Percentiles rank a stretch among this genome's conserved stretches.
phyloP scores from a whole-genome alignment of 2,329 filamentous ascomycete genomes.

The Pseudomassariella vexata region DNA sequence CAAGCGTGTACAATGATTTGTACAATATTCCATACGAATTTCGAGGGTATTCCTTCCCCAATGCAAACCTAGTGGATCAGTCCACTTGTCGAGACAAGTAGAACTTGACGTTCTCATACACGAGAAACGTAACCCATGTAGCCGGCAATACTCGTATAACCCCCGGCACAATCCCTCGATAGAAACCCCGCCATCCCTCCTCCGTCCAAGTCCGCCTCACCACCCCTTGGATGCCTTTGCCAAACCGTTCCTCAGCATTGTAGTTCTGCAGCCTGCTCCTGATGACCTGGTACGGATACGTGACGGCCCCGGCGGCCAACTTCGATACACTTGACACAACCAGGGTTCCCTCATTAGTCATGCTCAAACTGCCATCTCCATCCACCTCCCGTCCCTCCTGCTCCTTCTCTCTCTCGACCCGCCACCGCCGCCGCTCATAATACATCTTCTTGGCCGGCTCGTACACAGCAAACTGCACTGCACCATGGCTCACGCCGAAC shows the following conservation, averaged over 20 bases:
- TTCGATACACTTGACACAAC: constrained; percentile 76
- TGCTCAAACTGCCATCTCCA: constrained; percentile 23
- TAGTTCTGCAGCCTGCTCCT: constrained; percentile 86
- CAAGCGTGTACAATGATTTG: too few relatives aligned
- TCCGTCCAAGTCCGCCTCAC: constrained; percentile 67
- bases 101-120: constrained; percentile 89
- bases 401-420: constrained; percentile 4
- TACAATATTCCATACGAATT: too few relatives aligned
- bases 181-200: constrained; percentile 80
- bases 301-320: constrained; percentile 79
- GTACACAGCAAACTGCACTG: constrained; percentile 94
- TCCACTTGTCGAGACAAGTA: constrained; percentile 49
- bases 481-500: constrained; percentile 84
- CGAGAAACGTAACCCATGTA: constrained; percentile 93
- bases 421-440: constrained; percentile 35
- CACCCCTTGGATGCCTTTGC: constrained; percentile 64
- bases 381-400: constrained; percentile 15
- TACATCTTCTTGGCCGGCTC: constrained; percentile 61
- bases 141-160: constrained; percentile 88
- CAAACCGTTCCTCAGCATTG: constrained; percentile 69
- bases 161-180: constrained; percentile 84
- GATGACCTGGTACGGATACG: constrained; percentile 93
- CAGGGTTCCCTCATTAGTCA: constrained; percentile 74
- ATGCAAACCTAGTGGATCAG: background rate
- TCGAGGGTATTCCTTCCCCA: background rate